These are phyloP conservation scores for Colletotrichum sublineola DNA, from an alignment of 2,329 filamentous ascomycete species.

Conservation along the genomic window DNA sequence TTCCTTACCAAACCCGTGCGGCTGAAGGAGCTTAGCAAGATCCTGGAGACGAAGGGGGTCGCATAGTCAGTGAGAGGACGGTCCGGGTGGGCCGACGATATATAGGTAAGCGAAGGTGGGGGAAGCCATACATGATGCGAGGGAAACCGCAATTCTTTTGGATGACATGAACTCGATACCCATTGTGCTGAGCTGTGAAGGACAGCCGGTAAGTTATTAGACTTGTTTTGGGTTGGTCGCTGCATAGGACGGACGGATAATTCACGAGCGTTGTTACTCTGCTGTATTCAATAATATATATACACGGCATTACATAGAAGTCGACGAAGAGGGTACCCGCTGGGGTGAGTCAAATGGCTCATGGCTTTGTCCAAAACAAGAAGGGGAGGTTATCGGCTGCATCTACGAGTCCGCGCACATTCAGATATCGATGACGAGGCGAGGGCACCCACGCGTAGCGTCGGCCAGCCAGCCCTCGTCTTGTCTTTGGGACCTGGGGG, in stretches of 20 bases:
- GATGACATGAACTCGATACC: background rate
- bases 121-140: background rate
- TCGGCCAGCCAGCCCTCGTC: too few species aligned
- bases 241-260: background rate
- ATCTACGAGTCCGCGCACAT: background rate
- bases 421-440: too few species aligned
- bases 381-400: background rate
- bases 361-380: background rate
- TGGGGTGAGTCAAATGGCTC: background rate
- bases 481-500: background rate
- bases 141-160: background rate
- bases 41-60: slow-evolving; percentile 17
- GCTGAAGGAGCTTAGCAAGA: slow-evolving; percentile 54
- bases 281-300: background rate
- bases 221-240: background rate
- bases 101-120: too few species aligned
- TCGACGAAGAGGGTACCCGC: background rate
- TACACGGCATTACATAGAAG: background rate
- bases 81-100: too few species aligned
- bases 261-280: background rate
- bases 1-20: slow-evolving; percentile 68
- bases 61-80: background rate
- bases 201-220: background rate
- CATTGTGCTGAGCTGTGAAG: background rate
- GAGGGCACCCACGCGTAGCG: background rate